Base-by-base conservation (phyloP, 2,329 filamentous ascomycete species). In the Penicillium sp. region DNA sequence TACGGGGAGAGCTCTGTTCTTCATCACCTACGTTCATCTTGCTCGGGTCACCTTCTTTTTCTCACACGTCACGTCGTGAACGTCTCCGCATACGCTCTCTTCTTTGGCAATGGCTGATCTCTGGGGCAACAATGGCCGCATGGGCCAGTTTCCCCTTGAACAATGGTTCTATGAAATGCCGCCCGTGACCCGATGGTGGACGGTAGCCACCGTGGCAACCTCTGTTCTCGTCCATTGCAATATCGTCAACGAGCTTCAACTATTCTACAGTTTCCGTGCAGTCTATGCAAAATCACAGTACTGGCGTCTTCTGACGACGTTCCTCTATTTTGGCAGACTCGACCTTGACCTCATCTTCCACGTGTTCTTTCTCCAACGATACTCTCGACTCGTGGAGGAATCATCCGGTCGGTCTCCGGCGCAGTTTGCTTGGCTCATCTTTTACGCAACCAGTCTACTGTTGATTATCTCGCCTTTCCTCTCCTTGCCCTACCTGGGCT, bases 141-240 rank as follows among this genome's bases (percentile, higher is more conserved):
- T 74, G 53, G 75, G 76, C 47, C 78, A 80, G 53, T 77, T 95
- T 63, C 93, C 91, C 37, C 79, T 98, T 6, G 93, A 97, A 71
- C 86, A 91, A 59, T 98, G 93, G 93, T 97, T 96, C 71, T 96
- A 89, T 79, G 93, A 98, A 70, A 96, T 96, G 86, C 93, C 93
- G 3, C 83, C 93, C 26, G 95, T 90, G 70, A 98, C 93, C 34
- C 79, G 93, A 52, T 94, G 88, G 85, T 98, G 93, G 93, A 97
- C 93, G 24, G 90, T 89, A 25, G 90, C 90, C 4, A 95, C 90
- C 0, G 83, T 97, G 37, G 75, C 89, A 49, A 93, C 86, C 9
- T 95, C 90, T 58, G 83, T 90, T 12, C 74, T 97, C 59, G 90
- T 97, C 4, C 93, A 97, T 71, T 97, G 90, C 72, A 84, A 94